phyloP scores from a whole-genome alignment of 2,329 filamentous ascomycete species.

The Sclerotinia sclerotiorum region DNA sequence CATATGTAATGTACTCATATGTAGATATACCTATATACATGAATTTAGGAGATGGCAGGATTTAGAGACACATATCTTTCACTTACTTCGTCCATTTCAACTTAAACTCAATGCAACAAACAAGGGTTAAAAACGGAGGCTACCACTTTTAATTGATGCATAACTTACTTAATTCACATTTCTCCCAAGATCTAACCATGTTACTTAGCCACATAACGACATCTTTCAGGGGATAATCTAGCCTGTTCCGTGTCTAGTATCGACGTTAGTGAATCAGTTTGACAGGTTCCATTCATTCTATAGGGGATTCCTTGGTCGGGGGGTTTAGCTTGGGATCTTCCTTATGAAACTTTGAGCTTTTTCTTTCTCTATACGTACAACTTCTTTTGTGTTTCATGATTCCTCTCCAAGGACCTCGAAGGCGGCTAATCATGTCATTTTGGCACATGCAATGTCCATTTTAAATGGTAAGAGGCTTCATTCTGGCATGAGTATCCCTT shows the following conservation, averaged over 20 bases:
- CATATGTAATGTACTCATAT: no score
- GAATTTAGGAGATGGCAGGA: neutral
- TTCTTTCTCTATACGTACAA: neutral
- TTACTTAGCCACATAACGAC: conserved; percentile 9
- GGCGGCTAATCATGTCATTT: neutral
- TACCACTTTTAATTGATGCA: neutral
- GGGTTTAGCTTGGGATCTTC: neutral
- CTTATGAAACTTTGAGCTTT: neutral
- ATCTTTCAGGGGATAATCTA: conserved; percentile 8
- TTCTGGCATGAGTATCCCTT: neutral
- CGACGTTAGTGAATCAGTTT: neutral
- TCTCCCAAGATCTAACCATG: conserved; percentile 10
- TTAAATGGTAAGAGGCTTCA: neutral
- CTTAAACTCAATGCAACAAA: neutral
- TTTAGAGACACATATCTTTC: neutral
- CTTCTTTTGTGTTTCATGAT: neutral
- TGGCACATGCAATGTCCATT: neutral
- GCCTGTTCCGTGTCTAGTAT: neutral
- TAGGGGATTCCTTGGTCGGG: neutral
- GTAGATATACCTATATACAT: neutral
- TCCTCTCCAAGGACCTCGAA: neutral
- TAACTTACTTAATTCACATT: neutral
- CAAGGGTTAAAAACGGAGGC: neutral
- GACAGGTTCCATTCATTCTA: neutral
- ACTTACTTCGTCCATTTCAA: no score